Evolutionary conservation across 495 filamentous ascomycete species (phyloP).

Genomic region (Parmelia sp.): DNA sequence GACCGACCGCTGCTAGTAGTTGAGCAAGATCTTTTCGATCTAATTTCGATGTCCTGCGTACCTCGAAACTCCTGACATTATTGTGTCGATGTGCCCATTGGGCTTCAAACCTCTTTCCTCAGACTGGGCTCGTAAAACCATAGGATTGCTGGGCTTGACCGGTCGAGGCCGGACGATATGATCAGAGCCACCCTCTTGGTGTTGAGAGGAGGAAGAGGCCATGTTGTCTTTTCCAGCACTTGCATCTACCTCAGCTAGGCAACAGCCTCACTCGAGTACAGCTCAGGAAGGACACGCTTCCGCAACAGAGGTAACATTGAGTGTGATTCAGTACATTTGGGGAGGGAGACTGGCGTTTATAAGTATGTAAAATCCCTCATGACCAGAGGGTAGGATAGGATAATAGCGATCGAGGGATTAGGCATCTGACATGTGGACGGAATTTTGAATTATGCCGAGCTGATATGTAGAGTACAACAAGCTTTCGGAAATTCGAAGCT

Average conservation of each 20-base stretch:
- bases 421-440: constrained; percentile 12
- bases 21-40: constrained; percentile 14
- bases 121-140: constrained; percentile 31
- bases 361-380: neutral
- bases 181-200: constrained; percentile 26
- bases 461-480: constrained; percentile 8
- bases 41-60: neutral
- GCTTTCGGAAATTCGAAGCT: constrained; percentile 3
- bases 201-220: constrained; percentile 12
- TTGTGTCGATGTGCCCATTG: constrained; percentile 13
- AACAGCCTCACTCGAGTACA: neutral
- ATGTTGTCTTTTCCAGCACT: constrained; percentile 1
- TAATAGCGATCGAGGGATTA: no score
- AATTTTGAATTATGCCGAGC: constrained; percentile 10
- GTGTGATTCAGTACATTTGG: neutral
- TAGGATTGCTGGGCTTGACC: constrained; percentile 35
- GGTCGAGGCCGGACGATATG: constrained; percentile 37
- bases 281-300: constrained; percentile 2
- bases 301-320: constrained; percentile 8
- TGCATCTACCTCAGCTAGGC: neutral
- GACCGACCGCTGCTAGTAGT: constrained; percentile 60
- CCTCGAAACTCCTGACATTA: constrained; percentile 27
- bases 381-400: neutral
- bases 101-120: constrained; percentile 27
- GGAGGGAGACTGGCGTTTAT: neutral